Conservation (phyloP, 1,139 yeast species). For the Pichia cactophila region DNA sequence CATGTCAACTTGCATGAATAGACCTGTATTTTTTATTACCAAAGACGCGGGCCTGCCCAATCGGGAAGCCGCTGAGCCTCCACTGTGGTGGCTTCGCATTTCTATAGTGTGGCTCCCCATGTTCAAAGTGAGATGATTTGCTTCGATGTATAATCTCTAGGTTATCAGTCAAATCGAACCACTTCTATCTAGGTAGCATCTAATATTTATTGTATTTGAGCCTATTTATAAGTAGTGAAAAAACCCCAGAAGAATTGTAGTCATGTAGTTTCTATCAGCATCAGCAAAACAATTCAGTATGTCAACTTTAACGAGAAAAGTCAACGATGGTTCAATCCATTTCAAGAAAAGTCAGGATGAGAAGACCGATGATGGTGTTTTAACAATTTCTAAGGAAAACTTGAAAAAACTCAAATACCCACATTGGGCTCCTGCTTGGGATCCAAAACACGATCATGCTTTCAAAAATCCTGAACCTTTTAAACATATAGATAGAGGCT, state of each 20-base stretch:
- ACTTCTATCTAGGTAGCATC: background rate
- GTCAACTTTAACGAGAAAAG: background rate
- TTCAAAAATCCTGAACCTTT: conserved; percentile 32
- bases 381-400: conserved; percentile 10
- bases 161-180: background rate
- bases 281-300: background rate
- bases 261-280: no score
- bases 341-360: conserved; percentile 27
- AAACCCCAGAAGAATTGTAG: no score
- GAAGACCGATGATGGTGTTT: conserved; percentile 5
- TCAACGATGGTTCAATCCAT: conserved; percentile 24
- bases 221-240: no score
- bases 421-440: conserved; percentile 37
- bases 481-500: conserved; percentile 47
- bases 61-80: background rate
- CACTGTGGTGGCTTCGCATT: background rate
- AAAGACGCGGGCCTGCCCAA: background rate
- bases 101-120: background rate
- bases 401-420: conserved; percentile 13
- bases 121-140: no score
- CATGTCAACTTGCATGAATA: no score
- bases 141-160: no score
- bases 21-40: no score
- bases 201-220: no score
- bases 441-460: conserved; percentile 28